Base-by-base conservation (phyloP, 306 rosid genomes). In the Crataegus laevigata region DNA sequence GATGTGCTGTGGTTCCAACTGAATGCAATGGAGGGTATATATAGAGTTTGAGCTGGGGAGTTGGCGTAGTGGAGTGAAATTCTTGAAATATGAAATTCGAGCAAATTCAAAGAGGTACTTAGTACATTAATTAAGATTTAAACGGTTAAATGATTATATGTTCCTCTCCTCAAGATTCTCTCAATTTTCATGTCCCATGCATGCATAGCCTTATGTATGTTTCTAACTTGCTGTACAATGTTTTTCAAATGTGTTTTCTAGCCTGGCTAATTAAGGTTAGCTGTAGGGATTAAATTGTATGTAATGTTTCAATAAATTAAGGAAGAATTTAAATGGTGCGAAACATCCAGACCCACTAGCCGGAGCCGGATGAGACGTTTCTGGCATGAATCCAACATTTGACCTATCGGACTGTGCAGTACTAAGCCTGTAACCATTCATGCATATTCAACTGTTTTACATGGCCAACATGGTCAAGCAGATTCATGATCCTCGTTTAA, bases 141-240 rank as follows among this genome's bases (percentile, higher is more conserved):
- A 81, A 81, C 66, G 77, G 50, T n/a, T 29, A 15, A 22, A 76
- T 80, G 83, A 75, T 83, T 34, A 42, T 22, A n/a, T n/a, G 25
- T 80, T 87, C 72, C 75, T 80, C 85, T 86, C 75, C 77, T 55
- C 13, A 87, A 84, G 74, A 85, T 85, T 85, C 30, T 9, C 71
- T 80, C 68, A 75, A 68, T 76, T 73, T 88, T 84, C 89, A 86
- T 82, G 90, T 70, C 52, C 74, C 91, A 80, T 87, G 85, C 91
- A 80, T 87, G 85, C 91, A 80, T 68, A 64, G 30, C 66, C 59
- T 43, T 71, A 7, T 28, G 26, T 67, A 24, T 74, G 9, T 40
- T 29, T 18, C 52, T 6, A 14, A 47, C 52, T 47, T 15, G 52
- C 54, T 36, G 18, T 18, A 50, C 54, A 50, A 19, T 50, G 21